Conservation (phyloP, 495 filamentous ascomycete genomes). For the Xylaria grammica region DNA sequence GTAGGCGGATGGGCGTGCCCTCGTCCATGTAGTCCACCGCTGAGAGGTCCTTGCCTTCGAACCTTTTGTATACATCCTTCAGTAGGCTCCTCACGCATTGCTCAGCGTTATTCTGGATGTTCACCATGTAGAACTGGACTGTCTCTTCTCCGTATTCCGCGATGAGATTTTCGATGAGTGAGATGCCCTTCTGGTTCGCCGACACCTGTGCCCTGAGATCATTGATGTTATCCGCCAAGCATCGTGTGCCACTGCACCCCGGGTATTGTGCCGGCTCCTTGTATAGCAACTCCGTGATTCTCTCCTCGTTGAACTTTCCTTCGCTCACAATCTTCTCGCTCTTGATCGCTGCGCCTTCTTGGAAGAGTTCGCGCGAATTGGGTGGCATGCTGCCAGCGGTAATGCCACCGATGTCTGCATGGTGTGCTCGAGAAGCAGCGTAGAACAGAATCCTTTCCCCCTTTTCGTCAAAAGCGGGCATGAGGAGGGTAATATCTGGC, state of each 20-base stretch:
- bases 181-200: slow-evolving; percentile 95
- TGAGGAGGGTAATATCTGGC: slow-evolving; percentile 93
- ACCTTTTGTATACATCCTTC: slow-evolving; percentile 76
- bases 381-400: slow-evolving; percentile 97
- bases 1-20: slow-evolving; percentile 84
- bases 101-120: slow-evolving; percentile 93
- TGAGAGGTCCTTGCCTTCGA: slow-evolving; percentile 74
- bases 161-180: slow-evolving; percentile 82
- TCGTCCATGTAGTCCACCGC: slow-evolving; percentile 94
- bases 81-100: slow-evolving; percentile 81
- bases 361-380: slow-evolving; percentile 87
- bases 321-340: slow-evolving; percentile 92
- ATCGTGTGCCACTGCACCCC: slow-evolving; percentile 87
- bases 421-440: slow-evolving; percentile 92
- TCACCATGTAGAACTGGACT: slow-evolving; percentile 95
- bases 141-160: slow-evolving; percentile 88
- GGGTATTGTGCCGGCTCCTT: slow-evolving; percentile 83
- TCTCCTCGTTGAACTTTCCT: slow-evolving; percentile 85
- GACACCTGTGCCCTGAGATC: slow-evolving; percentile 96
- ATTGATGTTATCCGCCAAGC: slow-evolving; percentile 91
- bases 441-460: slow-evolving; percentile 94
- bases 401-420: slow-evolving; percentile 97
- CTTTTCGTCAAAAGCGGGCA: slow-evolving; percentile 79
- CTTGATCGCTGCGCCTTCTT: slow-evolving; percentile 94
- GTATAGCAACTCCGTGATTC: slow-evolving; percentile 82